Evolutionary conservation across 2,329 filamentous ascomycete species (phyloP).

Genomic region (Macrophomina phaseolina): DNA sequence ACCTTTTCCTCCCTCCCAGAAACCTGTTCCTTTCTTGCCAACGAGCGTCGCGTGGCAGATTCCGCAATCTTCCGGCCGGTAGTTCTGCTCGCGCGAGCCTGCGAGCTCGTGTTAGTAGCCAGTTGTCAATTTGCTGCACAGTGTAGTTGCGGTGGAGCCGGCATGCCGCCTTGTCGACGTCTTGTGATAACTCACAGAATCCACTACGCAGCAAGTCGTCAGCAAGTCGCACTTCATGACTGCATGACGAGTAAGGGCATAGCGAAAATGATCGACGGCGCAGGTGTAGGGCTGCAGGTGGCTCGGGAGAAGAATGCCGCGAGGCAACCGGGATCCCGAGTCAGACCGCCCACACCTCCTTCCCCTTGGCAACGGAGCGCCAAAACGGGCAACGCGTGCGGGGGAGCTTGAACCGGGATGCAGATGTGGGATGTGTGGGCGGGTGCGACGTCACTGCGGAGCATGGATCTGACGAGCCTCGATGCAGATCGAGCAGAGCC

Average conservation of each 20-base stretch:
- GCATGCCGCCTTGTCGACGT: background rate
- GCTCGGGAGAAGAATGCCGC: constrained; percentile 23
- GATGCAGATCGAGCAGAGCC: constrained; percentile 5
- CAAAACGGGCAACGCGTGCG: constrained; percentile 14
- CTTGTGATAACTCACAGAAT: constrained; percentile 32
- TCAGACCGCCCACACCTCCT: background rate
- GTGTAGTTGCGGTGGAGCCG: background rate
- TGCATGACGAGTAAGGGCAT: background rate
- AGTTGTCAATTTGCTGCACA: background rate
- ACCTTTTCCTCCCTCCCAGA: constrained; percentile 83
- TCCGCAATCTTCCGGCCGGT: constrained; percentile 74
- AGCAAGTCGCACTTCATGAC: constrained; percentile 19
- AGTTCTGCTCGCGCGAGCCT: constrained; percentile 79
- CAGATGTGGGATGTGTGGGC: background rate
- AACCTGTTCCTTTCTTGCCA: constrained; percentile 70
- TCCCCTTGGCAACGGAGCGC: constrained; percentile 1
- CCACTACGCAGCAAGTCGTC: constrained; percentile 29
- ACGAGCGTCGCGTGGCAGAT: constrained; percentile 75
- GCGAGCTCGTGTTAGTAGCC: constrained; percentile 38
- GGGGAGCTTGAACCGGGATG: constrained; percentile 21
- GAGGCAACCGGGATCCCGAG: constrained; percentile 11
- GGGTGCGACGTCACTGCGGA: constrained; percentile 14
- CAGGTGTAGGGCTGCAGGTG: constrained; percentile 25
- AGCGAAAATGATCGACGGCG: constrained; percentile 21
- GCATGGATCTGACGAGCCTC: constrained; percentile 19